Evolutionary conservation across 2,329 filamentous ascomycete species (phyloP).

Genomic region (Botrytis aclada): DNA sequence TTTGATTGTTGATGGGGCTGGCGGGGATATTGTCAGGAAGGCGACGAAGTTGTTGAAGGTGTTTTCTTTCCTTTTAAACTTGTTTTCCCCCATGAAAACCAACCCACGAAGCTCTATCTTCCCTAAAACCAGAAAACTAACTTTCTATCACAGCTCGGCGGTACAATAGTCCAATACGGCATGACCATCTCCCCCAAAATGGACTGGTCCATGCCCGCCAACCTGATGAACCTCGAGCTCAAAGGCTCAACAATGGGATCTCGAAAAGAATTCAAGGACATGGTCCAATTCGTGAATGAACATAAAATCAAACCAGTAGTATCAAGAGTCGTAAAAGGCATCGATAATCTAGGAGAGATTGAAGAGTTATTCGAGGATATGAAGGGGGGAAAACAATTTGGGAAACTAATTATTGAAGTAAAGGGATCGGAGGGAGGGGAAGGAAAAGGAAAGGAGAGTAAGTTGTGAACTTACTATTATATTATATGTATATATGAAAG

Average conservation of each 20-base stretch:
- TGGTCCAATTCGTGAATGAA: constrained; percentile 76
- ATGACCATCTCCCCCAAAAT: constrained; percentile 88
- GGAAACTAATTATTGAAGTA: constrained; percentile 82
- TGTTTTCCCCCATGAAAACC: neutral
- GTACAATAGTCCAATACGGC: constrained; percentile 81
- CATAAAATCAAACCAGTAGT: constrained; percentile 75
- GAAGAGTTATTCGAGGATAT: constrained; percentile 84
- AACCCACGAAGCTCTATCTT: neutral
- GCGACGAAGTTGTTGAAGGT: constrained; percentile 67
- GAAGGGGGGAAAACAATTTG: constrained; percentile 81
- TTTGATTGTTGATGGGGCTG: constrained; percentile 85
- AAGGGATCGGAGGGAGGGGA: constrained; percentile 29
- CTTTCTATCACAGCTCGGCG: constrained; percentile 54
- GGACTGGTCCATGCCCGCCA: constrained; percentile 79
- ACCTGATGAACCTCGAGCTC: constrained; percentile 84
- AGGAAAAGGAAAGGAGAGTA: neutral
- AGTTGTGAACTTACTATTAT: neutral
- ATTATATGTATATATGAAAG: neutral
- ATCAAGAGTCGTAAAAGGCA: constrained; percentile 67
- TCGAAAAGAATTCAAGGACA: constrained; percentile 81
- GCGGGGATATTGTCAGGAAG: constrained; percentile 76
- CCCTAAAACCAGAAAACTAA: neutral
- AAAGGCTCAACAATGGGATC: constrained; percentile 89
- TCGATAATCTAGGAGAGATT: constrained; percentile 76
- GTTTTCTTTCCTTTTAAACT: constrained; percentile 3